phyloP scores from a whole-genome alignment of 2,329 filamentous ascomycete genomes.

The Trichoderma lentiforme region DNA sequence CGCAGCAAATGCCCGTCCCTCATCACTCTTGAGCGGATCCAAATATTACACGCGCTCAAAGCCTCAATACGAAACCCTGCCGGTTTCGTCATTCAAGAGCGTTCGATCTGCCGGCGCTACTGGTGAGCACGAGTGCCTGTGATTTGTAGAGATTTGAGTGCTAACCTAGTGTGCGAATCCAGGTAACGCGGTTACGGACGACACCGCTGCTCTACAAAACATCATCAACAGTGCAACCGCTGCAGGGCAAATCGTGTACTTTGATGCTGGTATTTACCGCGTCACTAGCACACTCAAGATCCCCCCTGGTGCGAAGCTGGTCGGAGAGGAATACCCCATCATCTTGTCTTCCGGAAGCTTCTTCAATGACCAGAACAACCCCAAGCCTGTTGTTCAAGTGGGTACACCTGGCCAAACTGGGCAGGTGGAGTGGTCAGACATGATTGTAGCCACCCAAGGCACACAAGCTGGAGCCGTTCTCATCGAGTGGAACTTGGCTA shows the following conservation, averaged over 20 bases:
- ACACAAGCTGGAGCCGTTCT: neutral
- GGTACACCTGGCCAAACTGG: neutral
- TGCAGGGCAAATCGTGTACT: conserved; percentile 25
- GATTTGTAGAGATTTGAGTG: conserved; percentile 33
- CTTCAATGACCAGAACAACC: conserved; percentile 4
- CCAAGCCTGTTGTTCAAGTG: conserved; percentile 3
- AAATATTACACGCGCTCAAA: conserved; percentile 13
- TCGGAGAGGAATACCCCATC: conserved; percentile 4
- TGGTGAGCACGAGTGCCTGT: neutral
- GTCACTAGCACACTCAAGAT: conserved; percentile 45
- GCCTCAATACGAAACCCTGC: conserved; percentile 13
- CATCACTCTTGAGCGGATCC: neutral
- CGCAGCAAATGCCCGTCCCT: neutral
- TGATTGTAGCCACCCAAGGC: conserved; percentile 1
- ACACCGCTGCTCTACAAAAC: conserved; percentile 37
- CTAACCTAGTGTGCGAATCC: conserved; percentile 51
- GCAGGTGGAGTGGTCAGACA: conserved; percentile 6
- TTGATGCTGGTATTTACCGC: conserved; percentile 36
- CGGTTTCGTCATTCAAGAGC: conserved; percentile 7
- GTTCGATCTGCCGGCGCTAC: conserved; percentile 15
- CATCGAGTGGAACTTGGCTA: conserved; percentile 2
- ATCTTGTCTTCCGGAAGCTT: conserved; percentile 7
- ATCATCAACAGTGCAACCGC: conserved; percentile 34
- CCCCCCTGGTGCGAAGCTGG: conserved; percentile 42
- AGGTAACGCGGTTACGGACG: conserved; percentile 61